Conservation (phyloP, 805 yeast genomes). For the Yarrowia sp. region DNA sequence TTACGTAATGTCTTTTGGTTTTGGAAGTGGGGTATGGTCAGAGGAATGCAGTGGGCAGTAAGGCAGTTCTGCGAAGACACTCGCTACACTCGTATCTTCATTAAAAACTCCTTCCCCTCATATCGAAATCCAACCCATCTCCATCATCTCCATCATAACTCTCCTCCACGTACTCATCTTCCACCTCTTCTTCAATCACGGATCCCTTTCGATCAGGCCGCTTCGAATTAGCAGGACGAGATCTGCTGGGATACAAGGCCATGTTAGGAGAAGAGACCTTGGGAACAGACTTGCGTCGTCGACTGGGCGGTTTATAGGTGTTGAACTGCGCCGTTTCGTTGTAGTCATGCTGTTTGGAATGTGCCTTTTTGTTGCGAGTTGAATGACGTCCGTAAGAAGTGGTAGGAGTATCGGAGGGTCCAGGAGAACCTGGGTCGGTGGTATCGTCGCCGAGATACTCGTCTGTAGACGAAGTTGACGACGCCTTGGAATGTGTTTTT, state of each 20-base stretch:
- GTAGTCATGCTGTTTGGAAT: conserved; percentile 35
- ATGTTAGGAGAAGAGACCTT: background rate
- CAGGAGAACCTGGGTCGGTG: background rate
- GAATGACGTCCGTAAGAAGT: background rate
- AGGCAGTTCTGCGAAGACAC: too few relatives aligned
- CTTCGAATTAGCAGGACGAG: background rate
- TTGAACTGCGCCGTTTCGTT: conserved; percentile 32
- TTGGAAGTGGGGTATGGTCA: too few relatives aligned
- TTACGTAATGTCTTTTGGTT: background rate
- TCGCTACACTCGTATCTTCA: background rate
- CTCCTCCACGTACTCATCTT: conserved; percentile 17
- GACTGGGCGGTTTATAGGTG: conserved; percentile 27
- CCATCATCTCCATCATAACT: conserved; percentile 3
- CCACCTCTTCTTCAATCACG: conserved; percentile 22
- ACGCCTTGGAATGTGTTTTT: conserved; percentile 31
- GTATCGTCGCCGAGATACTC: conserved; percentile 7
- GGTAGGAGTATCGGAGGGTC: background rate
- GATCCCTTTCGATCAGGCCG: conserved; percentile 21
- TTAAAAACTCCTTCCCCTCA: background rate
- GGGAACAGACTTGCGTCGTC: conserved; percentile 1
- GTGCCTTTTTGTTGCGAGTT: background rate
- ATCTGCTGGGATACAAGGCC: conserved; percentile 15
- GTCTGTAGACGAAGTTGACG: conserved; percentile 30
- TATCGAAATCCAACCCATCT: conserved; percentile 1
- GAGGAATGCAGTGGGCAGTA: too few relatives aligned